phyloP scores from a whole-genome alignment of 257 asterid species.

The Forsythia viridissima region DNA sequence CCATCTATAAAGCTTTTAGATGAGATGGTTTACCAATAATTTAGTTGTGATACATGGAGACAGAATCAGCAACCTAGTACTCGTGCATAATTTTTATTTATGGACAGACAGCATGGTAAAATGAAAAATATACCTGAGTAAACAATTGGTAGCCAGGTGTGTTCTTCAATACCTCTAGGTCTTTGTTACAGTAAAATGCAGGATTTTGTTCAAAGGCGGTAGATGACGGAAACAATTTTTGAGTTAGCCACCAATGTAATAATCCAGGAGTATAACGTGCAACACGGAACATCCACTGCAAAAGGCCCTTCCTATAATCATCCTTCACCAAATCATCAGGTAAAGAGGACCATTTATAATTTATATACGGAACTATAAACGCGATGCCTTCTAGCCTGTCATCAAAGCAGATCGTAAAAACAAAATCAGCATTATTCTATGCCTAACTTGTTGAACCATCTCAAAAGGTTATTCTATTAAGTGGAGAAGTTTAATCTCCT shows the following conservation, averaged over 20 bases:
- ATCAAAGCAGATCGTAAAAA: neutral
- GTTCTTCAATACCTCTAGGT: conserved; percentile 71
- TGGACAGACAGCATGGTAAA: neutral
- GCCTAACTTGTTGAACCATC: neutral
- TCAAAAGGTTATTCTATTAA: neutral
- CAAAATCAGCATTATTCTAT: neutral
- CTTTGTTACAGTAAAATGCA: conserved; percentile 60
- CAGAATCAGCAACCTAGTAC: neutral
- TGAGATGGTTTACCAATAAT: no score
- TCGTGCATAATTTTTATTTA: neutral
- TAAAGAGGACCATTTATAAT: conserved; percentile 83
- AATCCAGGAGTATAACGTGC: conserved; percentile 61
- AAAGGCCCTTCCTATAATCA: conserved; percentile 73
- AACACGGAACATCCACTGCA: conserved; percentile 50
- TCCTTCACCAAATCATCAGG: conserved; percentile 63
- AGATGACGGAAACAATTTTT: conserved; percentile 79
- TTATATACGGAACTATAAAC: conserved; percentile 73
- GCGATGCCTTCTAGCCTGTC: conserved; percentile 86
- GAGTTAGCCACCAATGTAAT: conserved; percentile 87
- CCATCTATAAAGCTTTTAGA: no score
- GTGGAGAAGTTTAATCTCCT: neutral
- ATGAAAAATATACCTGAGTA: conserved; percentile 47
- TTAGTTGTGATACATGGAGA: neutral
- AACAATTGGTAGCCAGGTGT: conserved; percentile 86
- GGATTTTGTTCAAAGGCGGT: conserved; percentile 75